Evolutionary conservation across 1,139 yeast species (phyloP), one percentile per base, ranked within the genome.

Genomic region (Blastobotrys ciferrii): DNA sequence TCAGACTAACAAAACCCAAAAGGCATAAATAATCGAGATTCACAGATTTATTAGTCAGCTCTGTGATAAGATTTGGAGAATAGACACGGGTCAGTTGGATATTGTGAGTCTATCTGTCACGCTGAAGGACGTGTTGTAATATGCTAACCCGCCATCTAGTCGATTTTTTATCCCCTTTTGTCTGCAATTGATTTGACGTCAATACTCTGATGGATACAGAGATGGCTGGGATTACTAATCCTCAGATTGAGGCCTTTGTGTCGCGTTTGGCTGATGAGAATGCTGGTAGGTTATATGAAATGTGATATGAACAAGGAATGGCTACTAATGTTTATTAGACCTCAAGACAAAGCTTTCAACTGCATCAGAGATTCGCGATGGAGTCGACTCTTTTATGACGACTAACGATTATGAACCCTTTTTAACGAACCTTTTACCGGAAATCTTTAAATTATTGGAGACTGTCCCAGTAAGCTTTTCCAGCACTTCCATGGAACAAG

Each of bases 321-420:
- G 33, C 13, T 31, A 31, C 15, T 45, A 41, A 40, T 18, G 36
- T 7, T 64, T 60, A 7, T 43, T 60, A 54, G 94, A 85, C 66
- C 74, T 74, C 57, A 76, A 77, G 53, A 71, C 80, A 4, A 80
- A 82, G 53, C 82, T 84, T 55, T 74, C 87, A 2, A 77, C 82
- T 14, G 77, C 88, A 35, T 80, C 89, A 13, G 98, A 92, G 66
- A 71, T 91, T 44, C 78, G 94, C 55, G 98, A 91, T 66, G 79
- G 87, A 66, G 76, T 89, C 43, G 98, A 91, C 62, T 77, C 87
- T 1, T 85, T 86, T 67, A 85, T 85, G 58, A 86, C 89, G 13
- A 80, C 87, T 3, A 76, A 81, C 14, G 96, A 88, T 59, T 87
- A 87, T 65, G 91, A 84, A 53, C 59, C 50, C 42, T 66, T 64